These are phyloP conservation scores for Kernera saxatilis DNA, from an alignment of 345 rosid species.

Conservation along the genomic window DNA sequence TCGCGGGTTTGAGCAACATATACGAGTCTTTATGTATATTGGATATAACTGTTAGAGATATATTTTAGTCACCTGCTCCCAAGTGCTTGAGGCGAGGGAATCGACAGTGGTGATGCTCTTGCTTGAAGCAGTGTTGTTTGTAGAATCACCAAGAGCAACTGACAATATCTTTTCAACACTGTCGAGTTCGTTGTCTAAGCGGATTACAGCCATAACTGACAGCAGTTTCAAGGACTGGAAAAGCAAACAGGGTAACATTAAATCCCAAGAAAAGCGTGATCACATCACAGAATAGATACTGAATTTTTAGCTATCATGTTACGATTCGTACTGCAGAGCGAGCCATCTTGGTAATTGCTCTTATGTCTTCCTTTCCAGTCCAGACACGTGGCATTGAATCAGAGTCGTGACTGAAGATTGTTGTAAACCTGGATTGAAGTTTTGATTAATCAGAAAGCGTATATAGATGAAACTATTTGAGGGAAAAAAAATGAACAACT, in stretches of 20 bases:
- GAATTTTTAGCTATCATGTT: neutral
- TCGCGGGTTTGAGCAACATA: neutral
- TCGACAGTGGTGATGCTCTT: constrained; percentile 44
- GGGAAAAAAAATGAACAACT: neutral
- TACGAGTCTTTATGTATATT: neutral
- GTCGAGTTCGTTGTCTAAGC: constrained; percentile 54
- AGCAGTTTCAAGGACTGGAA: constrained; percentile 73
- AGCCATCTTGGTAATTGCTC: constrained; percentile 80
- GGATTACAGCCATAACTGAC: constrained; percentile 62
- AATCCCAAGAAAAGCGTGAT: neutral
- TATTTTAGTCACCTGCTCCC: constrained; percentile 63
- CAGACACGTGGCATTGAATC: constrained; percentile 97
- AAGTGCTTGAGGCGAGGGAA: constrained; percentile 79
- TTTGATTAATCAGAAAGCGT: neutral
- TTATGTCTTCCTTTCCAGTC: constrained; percentile 95
- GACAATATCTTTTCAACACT: constrained; percentile 50
- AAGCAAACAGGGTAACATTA: neutral
- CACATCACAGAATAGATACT: neutral
- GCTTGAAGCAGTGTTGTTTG: constrained; percentile 31
- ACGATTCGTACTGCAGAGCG: constrained; percentile 61
- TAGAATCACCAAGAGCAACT: constrained; percentile 44
- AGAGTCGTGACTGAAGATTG: constrained; percentile 76
- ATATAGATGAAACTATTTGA: neutral
- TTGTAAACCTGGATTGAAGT: constrained; percentile 58
- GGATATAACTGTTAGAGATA: too few relatives aligned